Evolutionary conservation across 2,329 filamentous ascomycete genomes (phyloP), one percentile per base, ranked within the genome.

Genomic region (Lasiodiplodia sp.): DNA sequence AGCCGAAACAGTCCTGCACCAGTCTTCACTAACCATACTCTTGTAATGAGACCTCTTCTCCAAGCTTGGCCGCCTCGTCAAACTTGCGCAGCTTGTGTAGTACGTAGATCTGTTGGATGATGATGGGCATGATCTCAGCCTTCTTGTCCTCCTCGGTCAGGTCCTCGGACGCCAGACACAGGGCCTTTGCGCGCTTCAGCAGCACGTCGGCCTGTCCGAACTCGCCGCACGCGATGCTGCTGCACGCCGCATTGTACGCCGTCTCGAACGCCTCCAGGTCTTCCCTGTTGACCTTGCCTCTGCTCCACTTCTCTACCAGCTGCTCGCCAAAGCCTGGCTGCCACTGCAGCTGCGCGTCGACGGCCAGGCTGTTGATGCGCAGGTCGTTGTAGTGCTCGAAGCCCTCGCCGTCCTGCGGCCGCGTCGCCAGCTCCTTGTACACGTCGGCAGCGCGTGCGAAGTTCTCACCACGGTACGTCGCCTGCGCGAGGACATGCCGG

Each of bases 181-280:
- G 82, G 72, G 90, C 87, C 83, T 67, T 87, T 2, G 93, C 90
- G 66, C 90, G 86, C 79, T 90, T 91, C 69, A 96, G 81, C 68
- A 94, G 83, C 28, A 90, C 82, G 25, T 88, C 85, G 1, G 88
- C 92, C 72, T 88, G 86, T 4, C 81, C 84, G 47, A 92, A 83
- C 72, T 92, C 90, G 8, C 89, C 90, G 57, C 88, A 84, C 16
- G 91, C 91, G 73, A 96, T 89, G 77, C 87, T 88, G 23, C 86
- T 86, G 77, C 92, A 95, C 10, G 92, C 92, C 28, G 88, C 87
- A 78, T 96, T 96, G 81, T 92, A 96, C 12, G 91, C 90, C 31
- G 91, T 90, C 81, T 96, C 93, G 73, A 96, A 96, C 2, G 90
- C 87, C 71, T 94, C 91, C 31, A 91, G 80, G 73, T 68, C 88